phyloP scores from a whole-genome alignment of 768 basidiomycete genomes.

The Leccinum rimulosum region DNA sequence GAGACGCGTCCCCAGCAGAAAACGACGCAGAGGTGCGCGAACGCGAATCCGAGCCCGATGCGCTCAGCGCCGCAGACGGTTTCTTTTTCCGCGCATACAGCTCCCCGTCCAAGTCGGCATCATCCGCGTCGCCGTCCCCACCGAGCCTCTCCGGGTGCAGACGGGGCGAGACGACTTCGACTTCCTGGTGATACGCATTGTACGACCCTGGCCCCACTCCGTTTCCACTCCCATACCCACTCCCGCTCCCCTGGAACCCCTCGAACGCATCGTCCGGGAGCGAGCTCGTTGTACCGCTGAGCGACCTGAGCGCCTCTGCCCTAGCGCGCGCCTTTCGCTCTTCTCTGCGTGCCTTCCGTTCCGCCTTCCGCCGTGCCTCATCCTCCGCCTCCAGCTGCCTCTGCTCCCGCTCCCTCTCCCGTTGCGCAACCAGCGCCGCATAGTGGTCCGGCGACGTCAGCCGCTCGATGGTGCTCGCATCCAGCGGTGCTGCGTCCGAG shows the following conservation, averaged over 20 bases:
- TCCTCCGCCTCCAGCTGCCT: slow-evolving; percentile 33
- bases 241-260: slow-evolving; percentile 63
- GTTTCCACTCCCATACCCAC: slow-evolving; percentile 17
- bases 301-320: slow-evolving; percentile 29
- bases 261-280: slow-evolving; percentile 46
- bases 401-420: slow-evolving; percentile 27
- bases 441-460: slow-evolving; percentile 43
- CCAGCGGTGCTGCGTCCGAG: slow-evolving; percentile 68
- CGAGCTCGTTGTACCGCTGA: slow-evolving; percentile 27
- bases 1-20: slow-evolving; percentile 27
- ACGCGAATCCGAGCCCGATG: slow-evolving; percentile 52
- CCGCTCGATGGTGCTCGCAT: slow-evolving; percentile 52
- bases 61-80: slow-evolving; percentile 33
- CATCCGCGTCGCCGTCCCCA: slow-evolving; percentile 34
- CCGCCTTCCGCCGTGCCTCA: slow-evolving; percentile 45
- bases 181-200: neutral
- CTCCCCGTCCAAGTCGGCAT: slow-evolving; percentile 61
- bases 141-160: slow-evolving; percentile 12
- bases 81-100: slow-evolving; percentile 44
- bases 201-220: neutral
- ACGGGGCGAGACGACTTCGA: neutral
- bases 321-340: slow-evolving; percentile 46
- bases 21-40: slow-evolving; percentile 58
- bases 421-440: slow-evolving; percentile 29
- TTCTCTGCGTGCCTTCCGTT: slow-evolving; percentile 43